These are phyloP conservation scores for Stygiomarasmius scandens DNA, from an alignment of 1,284 basidiomycete genomes.

Conservation along the genomic window DNA sequence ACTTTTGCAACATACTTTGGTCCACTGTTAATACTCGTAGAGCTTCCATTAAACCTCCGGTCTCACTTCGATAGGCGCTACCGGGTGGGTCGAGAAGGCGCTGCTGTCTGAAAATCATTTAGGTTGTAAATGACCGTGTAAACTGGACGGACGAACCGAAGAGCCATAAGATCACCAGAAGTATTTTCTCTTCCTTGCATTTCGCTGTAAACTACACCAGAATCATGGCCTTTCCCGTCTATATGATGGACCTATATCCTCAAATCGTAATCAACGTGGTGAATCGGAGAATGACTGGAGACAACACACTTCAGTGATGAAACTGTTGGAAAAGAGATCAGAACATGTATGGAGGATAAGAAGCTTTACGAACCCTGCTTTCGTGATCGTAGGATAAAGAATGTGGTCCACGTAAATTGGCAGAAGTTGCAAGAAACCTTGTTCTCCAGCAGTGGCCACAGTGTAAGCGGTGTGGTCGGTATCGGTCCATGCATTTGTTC, in stretches of 20 bases:
- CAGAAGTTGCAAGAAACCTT: conserved; percentile 93
- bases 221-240: conserved; percentile 87
- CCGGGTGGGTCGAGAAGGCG: conserved; percentile 78
- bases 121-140: too few species aligned
- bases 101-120: conserved; percentile 59
- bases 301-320: conserved; percentile 80
- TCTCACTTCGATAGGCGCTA: conserved; percentile 95
- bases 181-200: conserved; percentile 99
- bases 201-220: conserved; percentile 96
- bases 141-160: conserved; percentile 73
- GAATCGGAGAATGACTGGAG: background rate
- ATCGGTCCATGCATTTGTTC: conserved; percentile 88
- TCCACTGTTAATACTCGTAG: conserved; percentile 86
- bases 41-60: conserved; percentile 94
- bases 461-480: conserved; percentile 94
- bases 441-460: conserved; percentile 94
- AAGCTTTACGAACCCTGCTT: conserved; percentile 60
- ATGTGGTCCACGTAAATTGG: conserved; percentile 98
- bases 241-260: conserved; percentile 82
- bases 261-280: conserved; percentile 1
- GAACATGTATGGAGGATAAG: background rate
- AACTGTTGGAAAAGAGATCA: conserved; percentile 39
- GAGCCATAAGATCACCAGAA: conserved; percentile 86
- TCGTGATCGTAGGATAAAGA: conserved; percentile 93
- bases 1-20: conserved; percentile 67